phyloP scores from a whole-genome alignment of 2,329 filamentous ascomycete genomes.

The Nemania diffusa region DNA sequence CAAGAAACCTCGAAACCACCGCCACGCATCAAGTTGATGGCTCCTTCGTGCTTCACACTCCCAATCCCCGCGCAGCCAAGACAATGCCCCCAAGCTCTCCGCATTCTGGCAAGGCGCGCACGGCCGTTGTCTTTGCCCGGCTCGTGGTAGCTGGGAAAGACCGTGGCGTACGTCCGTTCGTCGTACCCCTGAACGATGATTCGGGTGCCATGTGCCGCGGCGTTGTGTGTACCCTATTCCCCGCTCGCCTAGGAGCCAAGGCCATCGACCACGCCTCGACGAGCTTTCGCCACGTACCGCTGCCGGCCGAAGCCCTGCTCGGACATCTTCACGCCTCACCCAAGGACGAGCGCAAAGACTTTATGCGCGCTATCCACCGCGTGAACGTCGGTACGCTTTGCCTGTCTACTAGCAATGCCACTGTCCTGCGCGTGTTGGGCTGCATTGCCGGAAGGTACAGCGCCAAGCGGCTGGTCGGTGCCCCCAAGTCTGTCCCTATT shows the following conservation, averaged over 20 bases:
- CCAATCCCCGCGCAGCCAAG: slow-evolving; percentile 14
- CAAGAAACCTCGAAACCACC: slow-evolving; percentile 12
- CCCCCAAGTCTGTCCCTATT: slow-evolving; percentile 9
- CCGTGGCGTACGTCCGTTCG: slow-evolving; percentile 3
- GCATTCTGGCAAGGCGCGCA: slow-evolving; percentile 5
- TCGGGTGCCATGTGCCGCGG: slow-evolving; percentile 16
- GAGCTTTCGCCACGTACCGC: slow-evolving; percentile 16
- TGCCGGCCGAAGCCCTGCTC: slow-evolving; percentile 16
- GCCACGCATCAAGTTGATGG: slow-evolving; percentile 10
- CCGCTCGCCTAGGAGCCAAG: slow-evolving; percentile 19
- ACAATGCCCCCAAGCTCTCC: slow-evolving; percentile 10
- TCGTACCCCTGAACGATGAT: slow-evolving; percentile 12
- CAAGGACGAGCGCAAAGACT: slow-evolving; percentile 15
- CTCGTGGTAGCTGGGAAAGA: slow-evolving; percentile 5
- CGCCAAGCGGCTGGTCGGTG: slow-evolving; percentile 10
- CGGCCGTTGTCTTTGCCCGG: slow-evolving; percentile 13
- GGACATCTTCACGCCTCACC: slow-evolving; percentile 11
- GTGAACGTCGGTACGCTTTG: slow-evolving; percentile 15
- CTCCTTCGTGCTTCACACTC: slow-evolving; percentile 15
- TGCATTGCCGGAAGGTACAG: slow-evolving; percentile 19
- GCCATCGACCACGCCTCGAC: slow-evolving; percentile 15
- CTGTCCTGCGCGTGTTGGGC: slow-evolving; percentile 15
- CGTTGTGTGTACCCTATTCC: slow-evolving; percentile 15
- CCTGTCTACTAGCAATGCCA: slow-evolving; percentile 12
- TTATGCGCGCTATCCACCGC: slow-evolving; percentile 17